Conservation (phyloP, 805 yeast species). For the Jamesozyma lodderae region DNA sequence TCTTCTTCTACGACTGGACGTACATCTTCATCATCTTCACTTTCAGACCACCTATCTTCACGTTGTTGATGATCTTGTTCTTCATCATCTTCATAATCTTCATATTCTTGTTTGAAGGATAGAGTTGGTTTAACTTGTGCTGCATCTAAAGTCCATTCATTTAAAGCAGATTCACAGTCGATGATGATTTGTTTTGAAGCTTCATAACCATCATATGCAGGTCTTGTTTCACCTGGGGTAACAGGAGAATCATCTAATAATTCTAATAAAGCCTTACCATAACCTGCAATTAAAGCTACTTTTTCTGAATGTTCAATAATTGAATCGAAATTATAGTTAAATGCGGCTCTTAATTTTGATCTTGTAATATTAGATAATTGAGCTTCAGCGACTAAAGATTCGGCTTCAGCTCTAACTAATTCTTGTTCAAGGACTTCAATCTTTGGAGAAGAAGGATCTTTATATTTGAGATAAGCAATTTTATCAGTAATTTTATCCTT, state of each 20-base stretch:
- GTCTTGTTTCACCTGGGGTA: slow-evolving; percentile 88
- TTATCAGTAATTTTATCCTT: slow-evolving; percentile 78
- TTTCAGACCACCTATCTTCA: slow-evolving; percentile 9
- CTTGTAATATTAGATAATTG: slow-evolving; percentile 83
- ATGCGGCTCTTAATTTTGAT: slow-evolving; percentile 78
- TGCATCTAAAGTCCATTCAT: slow-evolving; percentile 74
- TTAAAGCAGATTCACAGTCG: slow-evolving; percentile 76
- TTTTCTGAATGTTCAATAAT: slow-evolving; percentile 80
- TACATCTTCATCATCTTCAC: slow-evolving; percentile 7
- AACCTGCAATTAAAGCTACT: slow-evolving; percentile 77
- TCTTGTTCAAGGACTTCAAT: slow-evolving; percentile 78
- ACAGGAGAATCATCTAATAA: slow-evolving; percentile 78
- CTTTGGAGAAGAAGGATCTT: slow-evolving; percentile 76
- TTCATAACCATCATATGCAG: slow-evolving; percentile 82
- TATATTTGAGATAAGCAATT: slow-evolving; percentile 75
- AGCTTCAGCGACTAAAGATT: slow-evolving; percentile 84
- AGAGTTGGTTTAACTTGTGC: slow-evolving; percentile 79
- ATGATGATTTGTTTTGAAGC: slow-evolving; percentile 81
- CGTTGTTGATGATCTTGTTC: slow-evolving; percentile 35
- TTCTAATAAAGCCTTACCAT: slow-evolving; percentile 80
- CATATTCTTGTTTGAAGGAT: slow-evolving; percentile 49
- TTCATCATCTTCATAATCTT: slow-evolving; percentile 42
- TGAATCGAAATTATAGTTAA: slow-evolving; percentile 77
- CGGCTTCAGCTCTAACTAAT: slow-evolving; percentile 86
- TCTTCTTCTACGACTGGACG: slow-evolving; percentile 2